Percentiles rank a stretch among this genome's conserved stretches.
Conservation (phyloP, 495 filamentous ascomycete genomes). For the Penicillium bovifimosum region DNA sequence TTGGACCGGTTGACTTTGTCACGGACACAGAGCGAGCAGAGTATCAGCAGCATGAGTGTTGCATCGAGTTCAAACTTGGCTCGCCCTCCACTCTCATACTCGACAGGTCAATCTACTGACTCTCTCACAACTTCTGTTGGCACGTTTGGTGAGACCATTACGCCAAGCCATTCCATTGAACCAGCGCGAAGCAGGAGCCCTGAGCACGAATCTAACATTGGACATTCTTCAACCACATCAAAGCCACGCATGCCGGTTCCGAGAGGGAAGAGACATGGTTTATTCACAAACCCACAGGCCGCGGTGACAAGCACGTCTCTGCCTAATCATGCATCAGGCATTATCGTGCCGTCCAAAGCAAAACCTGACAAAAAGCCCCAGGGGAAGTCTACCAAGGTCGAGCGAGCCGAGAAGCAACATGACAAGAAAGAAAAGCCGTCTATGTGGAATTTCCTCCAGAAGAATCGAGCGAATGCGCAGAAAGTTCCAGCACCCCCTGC, state of each 20-base stretch:
- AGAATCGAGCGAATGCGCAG: slow-evolving; percentile 32
- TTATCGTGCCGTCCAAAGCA: slow-evolving; percentile 13
- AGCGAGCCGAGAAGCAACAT: slow-evolving; percentile 11
- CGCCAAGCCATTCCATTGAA: slow-evolving; percentile 6
- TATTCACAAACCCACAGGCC: slow-evolving; percentile 24
- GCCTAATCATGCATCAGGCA: slow-evolving; percentile 24
- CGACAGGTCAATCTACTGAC: slow-evolving; percentile 31
- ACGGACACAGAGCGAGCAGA: slow-evolving; percentile 61
- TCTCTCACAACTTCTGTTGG: slow-evolving; percentile 28
- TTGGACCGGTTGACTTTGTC: slow-evolving; percentile 44
- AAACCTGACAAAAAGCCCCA: slow-evolving; percentile 6
- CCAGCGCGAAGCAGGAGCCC: slow-evolving; percentile 7
- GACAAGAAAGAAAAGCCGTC: slow-evolving; percentile 28
- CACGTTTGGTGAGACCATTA: slow-evolving; percentile 11
- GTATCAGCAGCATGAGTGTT: slow-evolving; percentile 48
- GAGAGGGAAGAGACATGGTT: slow-evolving; percentile 7
- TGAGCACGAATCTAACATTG: neutral
- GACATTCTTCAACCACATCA: neutral
- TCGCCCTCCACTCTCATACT: slow-evolving; percentile 16
- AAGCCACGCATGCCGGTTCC: slow-evolving; percentile 23
- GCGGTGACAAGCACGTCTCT: slow-evolving; percentile 22
- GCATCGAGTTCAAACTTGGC: slow-evolving; percentile 35
- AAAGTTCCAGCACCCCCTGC: slow-evolving; percentile 8
- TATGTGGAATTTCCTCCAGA: slow-evolving; percentile 77
- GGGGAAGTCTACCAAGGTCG: slow-evolving; percentile 5